Evolutionary conservation across 768 basidiomycete species (phyloP).

Genomic region (Royoungia palumana): DNA sequence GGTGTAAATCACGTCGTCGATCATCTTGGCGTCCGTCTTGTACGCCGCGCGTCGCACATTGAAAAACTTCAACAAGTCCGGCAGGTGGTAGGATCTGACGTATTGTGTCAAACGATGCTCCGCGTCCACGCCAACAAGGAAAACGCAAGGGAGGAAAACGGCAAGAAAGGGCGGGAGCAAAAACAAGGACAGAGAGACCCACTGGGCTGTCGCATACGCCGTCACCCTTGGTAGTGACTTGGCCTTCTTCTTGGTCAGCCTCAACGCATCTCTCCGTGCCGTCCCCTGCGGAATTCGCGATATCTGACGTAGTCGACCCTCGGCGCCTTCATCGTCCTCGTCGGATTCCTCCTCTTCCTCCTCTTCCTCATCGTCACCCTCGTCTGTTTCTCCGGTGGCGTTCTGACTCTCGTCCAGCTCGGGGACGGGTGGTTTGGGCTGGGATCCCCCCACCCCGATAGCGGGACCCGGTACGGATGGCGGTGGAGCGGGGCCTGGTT

Average conservation of each 20-base stretch:
- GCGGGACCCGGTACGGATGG: too few relatives aligned
- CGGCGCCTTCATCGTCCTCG: conserved; percentile 50
- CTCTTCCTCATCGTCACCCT: conserved; percentile 54
- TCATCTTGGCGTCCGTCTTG: conserved; percentile 79
- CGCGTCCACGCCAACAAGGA: not conserved
- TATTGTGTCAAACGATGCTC: too few relatives aligned
- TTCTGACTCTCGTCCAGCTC: conserved; percentile 43
- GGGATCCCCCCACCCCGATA: not conserved
- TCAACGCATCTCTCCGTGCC: conserved; percentile 85
- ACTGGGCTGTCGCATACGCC: conserved; percentile 93
- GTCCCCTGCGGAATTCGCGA: conserved; percentile 93
- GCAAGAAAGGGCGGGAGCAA: not conserved
- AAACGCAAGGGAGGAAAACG: not conserved
- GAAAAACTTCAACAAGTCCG: conserved; percentile 86
- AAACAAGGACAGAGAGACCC: conserved; percentile 8
- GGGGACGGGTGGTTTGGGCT: conserved; percentile 28
- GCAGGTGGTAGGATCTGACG: conserved; percentile 80
- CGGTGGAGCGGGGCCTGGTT: conserved; percentile 24
- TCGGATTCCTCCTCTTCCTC: conserved; percentile 47
- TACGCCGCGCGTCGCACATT: conserved; percentile 79
- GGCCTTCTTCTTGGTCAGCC: conserved; percentile 91
- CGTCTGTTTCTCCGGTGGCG: conserved; percentile 63
- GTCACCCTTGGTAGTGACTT: conserved; percentile 91
- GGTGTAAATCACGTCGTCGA: conserved; percentile 94
- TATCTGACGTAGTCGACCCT: conserved; percentile 65